These are phyloP conservation scores for Botryosphaeria dothidea DNA, from an alignment of 2,329 filamentous ascomycete genomes.

Conservation along the genomic window DNA sequence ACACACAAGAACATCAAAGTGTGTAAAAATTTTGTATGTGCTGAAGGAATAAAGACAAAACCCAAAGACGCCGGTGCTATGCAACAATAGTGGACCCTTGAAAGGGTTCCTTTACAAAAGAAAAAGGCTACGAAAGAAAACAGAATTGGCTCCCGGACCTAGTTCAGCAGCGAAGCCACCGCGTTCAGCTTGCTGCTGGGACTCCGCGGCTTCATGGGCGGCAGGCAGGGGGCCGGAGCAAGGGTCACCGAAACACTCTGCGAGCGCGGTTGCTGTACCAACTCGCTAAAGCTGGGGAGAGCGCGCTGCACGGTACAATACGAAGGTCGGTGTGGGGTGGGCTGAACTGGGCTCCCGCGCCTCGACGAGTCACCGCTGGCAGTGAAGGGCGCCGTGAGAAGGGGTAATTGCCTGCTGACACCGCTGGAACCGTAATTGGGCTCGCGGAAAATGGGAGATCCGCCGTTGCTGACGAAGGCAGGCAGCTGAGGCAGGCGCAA, in stretches of 20 bases:
- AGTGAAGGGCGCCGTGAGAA: slow-evolving; percentile 33
- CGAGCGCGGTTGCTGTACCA: slow-evolving; percentile 33
- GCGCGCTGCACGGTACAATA: slow-evolving; percentile 26
- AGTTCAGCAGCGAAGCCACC: slow-evolving; percentile 16
- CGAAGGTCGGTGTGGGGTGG: slow-evolving; percentile 21
- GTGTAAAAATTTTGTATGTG: slow-evolving; percentile 7
- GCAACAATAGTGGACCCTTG: neutral
- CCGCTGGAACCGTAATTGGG: neutral
- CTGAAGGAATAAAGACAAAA: neutral
- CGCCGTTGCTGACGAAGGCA: neutral
- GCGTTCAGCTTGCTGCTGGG: slow-evolving; percentile 14
- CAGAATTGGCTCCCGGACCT: neutral
- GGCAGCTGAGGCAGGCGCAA: slow-evolving; percentile 22
- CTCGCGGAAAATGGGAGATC: slow-evolving; percentile 15
- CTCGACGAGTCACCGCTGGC: neutral
- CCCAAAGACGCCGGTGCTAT: slow-evolving; percentile 17
- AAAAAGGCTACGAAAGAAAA: neutral
- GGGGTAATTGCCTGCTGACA: neutral
- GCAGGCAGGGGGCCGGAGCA: slow-evolving; percentile 23
- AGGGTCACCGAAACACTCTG: slow-evolving; percentile 6
- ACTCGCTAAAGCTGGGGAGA: slow-evolving; percentile 34
- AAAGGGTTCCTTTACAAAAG: neutral
- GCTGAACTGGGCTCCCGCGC: slow-evolving; percentile 20
- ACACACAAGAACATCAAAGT: neutral
- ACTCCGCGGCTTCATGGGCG: slow-evolving; percentile 17